Evolutionary conservation across 1,139 yeast genomes (phyloP).

Genomic region (Hemisphaericaspora xylanilytica): DNA sequence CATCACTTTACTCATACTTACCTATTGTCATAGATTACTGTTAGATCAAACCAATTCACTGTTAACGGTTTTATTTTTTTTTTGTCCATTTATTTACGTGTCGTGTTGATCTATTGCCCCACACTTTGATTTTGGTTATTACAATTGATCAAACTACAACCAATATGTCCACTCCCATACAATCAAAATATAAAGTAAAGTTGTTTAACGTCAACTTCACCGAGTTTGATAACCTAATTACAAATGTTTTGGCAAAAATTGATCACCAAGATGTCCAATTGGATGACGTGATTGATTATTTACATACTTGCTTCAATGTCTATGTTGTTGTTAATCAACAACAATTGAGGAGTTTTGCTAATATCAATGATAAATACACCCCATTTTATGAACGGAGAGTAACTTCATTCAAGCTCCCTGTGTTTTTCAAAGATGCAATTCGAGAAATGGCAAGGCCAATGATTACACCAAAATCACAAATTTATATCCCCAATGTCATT

Average conservation of each 20-base stretch:
- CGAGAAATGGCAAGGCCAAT: constrained; percentile 12
- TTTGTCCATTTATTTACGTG: too few species aligned
- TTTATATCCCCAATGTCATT: constrained; percentile 7
- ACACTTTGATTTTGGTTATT: not conserved
- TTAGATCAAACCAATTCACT: too few species aligned
- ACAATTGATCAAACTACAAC: not conserved
- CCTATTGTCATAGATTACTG: too few species aligned
- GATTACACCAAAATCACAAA: constrained; percentile 1
- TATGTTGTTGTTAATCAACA: constrained; percentile 10
- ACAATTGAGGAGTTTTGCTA: constrained; percentile 1
- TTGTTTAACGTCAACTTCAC: constrained; percentile 6
- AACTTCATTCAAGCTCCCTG: constrained; percentile 3
- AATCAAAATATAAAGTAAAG: constrained; percentile 2
- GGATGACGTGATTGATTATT: constrained; percentile 5
- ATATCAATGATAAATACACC: constrained; percentile 1
- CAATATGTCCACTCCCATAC: not conserved
- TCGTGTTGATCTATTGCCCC: not conserved
- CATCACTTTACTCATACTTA: too few species aligned
- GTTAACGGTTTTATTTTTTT: too few species aligned
- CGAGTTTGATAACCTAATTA: constrained; percentile 8
- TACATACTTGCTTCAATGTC: constrained; percentile 7
- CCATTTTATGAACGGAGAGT: constrained; percentile 5
- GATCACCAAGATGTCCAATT: not conserved
- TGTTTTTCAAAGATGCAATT: constrained; percentile 9
- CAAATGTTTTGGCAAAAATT: constrained; percentile 2